phyloP scores from a whole-genome alignment of 2,329 filamentous ascomycete genomes.

The Colletotrichum sp. region DNA sequence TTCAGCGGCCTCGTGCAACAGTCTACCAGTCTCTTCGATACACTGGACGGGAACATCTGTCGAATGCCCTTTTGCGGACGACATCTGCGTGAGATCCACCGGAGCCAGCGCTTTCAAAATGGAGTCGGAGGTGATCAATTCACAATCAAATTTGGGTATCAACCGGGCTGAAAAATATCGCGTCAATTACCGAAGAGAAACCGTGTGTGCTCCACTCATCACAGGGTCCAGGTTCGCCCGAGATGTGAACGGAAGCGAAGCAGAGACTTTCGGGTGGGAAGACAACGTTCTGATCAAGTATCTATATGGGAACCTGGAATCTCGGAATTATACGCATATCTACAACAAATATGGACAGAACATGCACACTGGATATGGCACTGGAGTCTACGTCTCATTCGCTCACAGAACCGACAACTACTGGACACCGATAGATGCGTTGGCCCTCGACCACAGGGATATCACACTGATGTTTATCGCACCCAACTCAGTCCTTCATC shows the following conservation, averaged over 20 bases:
- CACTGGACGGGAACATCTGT: not conserved
- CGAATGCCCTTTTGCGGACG: constrained; percentile 23
- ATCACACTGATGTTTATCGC: not conserved
- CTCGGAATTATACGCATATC: not conserved
- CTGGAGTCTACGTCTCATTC: not conserved
- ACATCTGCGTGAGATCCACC: constrained; percentile 5
- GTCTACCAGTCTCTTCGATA: not conserved
- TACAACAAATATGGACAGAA: not conserved
- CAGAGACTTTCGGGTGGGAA: not conserved
- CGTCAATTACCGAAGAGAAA: constrained; percentile 2
- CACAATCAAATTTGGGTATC: constrained; percentile 23
- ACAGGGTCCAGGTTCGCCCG: not conserved
- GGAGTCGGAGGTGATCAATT: constrained; percentile 22
- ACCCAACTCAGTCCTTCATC: not conserved
- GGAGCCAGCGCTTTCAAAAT: constrained; percentile 2
- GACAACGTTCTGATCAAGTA: not conserved
- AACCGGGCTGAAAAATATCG: constrained; percentile 23
- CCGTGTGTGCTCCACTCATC: constrained; percentile 3
- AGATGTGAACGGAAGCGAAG: not conserved
- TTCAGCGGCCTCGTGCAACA: constrained; percentile 1
- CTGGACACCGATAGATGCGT: not conserved
- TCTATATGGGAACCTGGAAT: not conserved
- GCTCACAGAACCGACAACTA: not conserved
- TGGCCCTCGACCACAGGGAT: not conserved
- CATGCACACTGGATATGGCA: not conserved